A percentile compares a stretch with the other conserved stretches of the same genome.
These are phyloP conservation scores for Laguncularia racemosa DNA, from an alignment of 345 rosid genomes.

Conservation along the genomic window DNA sequence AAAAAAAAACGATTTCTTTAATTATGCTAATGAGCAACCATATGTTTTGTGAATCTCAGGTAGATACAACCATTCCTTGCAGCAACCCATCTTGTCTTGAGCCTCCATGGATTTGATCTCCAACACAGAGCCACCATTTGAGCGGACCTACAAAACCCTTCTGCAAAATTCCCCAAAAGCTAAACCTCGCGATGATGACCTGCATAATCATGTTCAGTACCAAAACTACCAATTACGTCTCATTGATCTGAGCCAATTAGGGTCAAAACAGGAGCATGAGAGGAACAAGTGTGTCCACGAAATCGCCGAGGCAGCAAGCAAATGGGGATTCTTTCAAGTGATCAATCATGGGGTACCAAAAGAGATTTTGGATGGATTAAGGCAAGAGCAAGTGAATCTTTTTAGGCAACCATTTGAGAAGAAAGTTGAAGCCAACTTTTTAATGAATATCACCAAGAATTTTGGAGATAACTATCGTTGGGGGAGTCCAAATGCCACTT, in stretches of 20 bases:
- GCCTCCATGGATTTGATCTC: constrained; percentile 10
- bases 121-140: constrained; percentile 22
- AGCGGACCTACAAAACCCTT: constrained; percentile 19
- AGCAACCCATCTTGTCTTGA: too few species aligned
- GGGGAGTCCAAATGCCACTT: constrained; percentile 70
- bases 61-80: too few species aligned
- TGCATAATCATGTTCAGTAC: too few species aligned
- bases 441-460: constrained; percentile 16
- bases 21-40: too few species aligned
- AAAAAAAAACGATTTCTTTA: too few species aligned
- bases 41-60: too few species aligned
- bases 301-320: constrained; percentile 39
- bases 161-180: background rate
- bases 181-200: background rate
- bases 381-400: constrained; percentile 27
- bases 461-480: constrained; percentile 44
- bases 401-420: constrained; percentile 43
- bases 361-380: constrained; percentile 33
- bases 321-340: constrained; percentile 78
- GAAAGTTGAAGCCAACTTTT: constrained; percentile 24
- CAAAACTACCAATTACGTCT: constrained; percentile 37
- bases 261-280: constrained; percentile 15
- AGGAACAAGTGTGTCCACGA: constrained; percentile 31
- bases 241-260: constrained; percentile 34
- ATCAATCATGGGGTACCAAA: constrained; percentile 54